Conservation (phyloP, 2,329 filamentous ascomycete genomes). For the Beauveria sp. region DNA sequence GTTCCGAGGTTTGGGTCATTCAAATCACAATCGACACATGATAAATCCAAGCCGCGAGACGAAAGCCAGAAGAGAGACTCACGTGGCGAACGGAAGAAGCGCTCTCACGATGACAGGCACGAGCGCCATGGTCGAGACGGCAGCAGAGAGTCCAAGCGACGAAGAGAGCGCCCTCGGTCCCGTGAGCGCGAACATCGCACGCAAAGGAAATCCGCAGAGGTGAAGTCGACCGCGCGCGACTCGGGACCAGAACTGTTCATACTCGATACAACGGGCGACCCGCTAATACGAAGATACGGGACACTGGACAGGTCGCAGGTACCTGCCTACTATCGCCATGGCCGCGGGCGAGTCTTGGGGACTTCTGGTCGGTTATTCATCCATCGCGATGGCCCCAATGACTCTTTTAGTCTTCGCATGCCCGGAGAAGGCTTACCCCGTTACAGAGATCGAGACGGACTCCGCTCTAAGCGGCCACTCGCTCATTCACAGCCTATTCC, state of each 20-base stretch:
- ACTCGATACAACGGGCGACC: constrained; percentile 70
- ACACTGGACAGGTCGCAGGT: constrained; percentile 63
- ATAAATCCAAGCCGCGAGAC: constrained; percentile 29
- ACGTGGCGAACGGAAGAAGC: constrained; percentile 12
- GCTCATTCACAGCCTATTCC: constrained; percentile 33
- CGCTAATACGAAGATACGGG: constrained; percentile 67
- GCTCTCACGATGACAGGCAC: constrained; percentile 11
- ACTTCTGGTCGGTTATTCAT: constrained; percentile 53
- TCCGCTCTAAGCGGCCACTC: constrained; percentile 19
- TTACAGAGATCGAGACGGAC: constrained; percentile 12
- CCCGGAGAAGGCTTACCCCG: constrained; percentile 30
- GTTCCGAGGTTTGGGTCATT: constrained; percentile 73
- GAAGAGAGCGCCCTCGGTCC: constrained; percentile 11
- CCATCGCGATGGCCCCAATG: constrained; percentile 53
- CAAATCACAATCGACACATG: constrained; percentile 31
- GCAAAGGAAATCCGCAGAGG: background rate
- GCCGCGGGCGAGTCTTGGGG: constrained; percentile 65
- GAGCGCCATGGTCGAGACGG: constrained; percentile 12
- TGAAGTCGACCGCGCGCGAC: background rate
- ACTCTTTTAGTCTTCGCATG: constrained; percentile 44
- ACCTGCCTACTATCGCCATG: constrained; percentile 62
- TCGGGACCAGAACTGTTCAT: constrained; percentile 34
- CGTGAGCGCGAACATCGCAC: background rate
- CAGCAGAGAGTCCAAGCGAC: constrained; percentile 16
- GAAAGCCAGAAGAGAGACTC: constrained; percentile 12